Conservation (phyloP, 495 filamentous ascomycete species). For the Daldinia grandis region DNA sequence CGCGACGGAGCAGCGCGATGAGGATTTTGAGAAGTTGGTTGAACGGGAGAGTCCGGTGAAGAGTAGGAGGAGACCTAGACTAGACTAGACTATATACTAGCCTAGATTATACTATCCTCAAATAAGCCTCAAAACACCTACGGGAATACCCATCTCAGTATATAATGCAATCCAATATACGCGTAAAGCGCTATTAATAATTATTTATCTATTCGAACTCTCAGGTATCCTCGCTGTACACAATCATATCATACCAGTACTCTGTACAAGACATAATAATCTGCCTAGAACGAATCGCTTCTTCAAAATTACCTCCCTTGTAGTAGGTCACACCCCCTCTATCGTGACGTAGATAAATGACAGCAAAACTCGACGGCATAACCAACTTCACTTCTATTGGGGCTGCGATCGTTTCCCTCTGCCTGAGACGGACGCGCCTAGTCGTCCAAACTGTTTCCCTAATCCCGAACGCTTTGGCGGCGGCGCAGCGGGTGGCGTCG, state of each 20-base stretch:
- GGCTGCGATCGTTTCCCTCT: constrained; percentile 58
- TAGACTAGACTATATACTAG: constrained; percentile 8
- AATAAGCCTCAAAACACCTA: neutral
- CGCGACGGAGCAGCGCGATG: constrained; percentile 68
- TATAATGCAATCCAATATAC: neutral
- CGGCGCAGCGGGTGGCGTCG: constrained; percentile 43
- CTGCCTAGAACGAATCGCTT: neutral
- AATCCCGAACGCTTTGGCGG: constrained; percentile 68
- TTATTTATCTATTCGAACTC: constrained; percentile 10
- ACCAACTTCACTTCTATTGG: constrained; percentile 20
- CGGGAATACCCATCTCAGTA: neutral
- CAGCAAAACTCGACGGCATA: neutral
- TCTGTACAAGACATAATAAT: constrained; percentile 19
- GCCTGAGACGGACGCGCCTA: constrained; percentile 71
- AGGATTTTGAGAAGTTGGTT: constrained; percentile 70
- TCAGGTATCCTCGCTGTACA: constrained; percentile 34
- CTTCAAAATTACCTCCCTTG: neutral
- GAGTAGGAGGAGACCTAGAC: constrained; percentile 30
- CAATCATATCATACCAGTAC: constrained; percentile 16
- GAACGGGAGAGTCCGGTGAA: constrained; percentile 62
- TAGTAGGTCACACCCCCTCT: neutral
- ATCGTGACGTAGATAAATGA: neutral
- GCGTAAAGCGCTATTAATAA: constrained; percentile 26
- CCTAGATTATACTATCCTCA: neutral
- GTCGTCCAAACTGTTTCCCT: constrained; percentile 71